Evolutionary conservation across 2,329 filamentous ascomycete genomes (phyloP).

Genomic region (Neocatenulostroma microsporum): DNA sequence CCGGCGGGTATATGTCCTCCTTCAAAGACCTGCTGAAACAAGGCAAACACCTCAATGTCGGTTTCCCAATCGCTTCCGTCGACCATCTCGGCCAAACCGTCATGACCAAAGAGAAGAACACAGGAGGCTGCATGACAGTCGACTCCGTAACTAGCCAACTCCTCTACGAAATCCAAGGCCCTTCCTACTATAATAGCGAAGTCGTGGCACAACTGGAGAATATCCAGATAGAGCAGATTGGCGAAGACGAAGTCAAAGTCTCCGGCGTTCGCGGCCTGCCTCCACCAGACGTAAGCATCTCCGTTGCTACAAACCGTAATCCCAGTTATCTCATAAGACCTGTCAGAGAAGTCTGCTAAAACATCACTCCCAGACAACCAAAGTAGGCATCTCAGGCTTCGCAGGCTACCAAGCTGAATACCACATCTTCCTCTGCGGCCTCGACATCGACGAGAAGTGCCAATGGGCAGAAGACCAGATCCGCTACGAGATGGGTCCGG

Average conservation of each 20-base stretch:
- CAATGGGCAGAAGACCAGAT: constrained; percentile 35
- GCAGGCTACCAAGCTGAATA: constrained; percentile 40
- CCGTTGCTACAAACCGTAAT: no score
- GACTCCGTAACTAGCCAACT: constrained; percentile 46
- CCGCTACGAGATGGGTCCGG: constrained; percentile 28
- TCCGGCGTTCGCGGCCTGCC: constrained; percentile 35
- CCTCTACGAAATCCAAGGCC: constrained; percentile 48
- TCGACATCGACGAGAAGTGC: constrained; percentile 38
- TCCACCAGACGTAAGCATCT: constrained; percentile 43
- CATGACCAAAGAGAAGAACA: constrained; percentile 28
- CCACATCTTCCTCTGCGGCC: constrained; percentile 35
- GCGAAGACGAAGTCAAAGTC: constrained; percentile 40
- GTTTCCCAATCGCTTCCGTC: constrained; percentile 24
- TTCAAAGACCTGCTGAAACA: constrained; percentile 29
- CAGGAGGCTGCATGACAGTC: constrained; percentile 30
- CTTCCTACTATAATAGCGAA: constrained; percentile 49
- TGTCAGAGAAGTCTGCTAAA: no score
- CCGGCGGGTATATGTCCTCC: constrained; percentile 33
- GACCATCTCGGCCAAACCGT: constrained; percentile 25
- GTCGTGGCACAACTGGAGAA: constrained; percentile 45
- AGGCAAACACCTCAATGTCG: constrained; percentile 2
- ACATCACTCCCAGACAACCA: no score
- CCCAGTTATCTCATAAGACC: no score
- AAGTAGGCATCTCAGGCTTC: constrained; percentile 29
- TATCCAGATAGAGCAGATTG: constrained; percentile 44